These are phyloP conservation scores for Astrothelium subdiscretum DNA, from an alignment of 495 filamentous ascomycete species.

Conservation along the genomic window DNA sequence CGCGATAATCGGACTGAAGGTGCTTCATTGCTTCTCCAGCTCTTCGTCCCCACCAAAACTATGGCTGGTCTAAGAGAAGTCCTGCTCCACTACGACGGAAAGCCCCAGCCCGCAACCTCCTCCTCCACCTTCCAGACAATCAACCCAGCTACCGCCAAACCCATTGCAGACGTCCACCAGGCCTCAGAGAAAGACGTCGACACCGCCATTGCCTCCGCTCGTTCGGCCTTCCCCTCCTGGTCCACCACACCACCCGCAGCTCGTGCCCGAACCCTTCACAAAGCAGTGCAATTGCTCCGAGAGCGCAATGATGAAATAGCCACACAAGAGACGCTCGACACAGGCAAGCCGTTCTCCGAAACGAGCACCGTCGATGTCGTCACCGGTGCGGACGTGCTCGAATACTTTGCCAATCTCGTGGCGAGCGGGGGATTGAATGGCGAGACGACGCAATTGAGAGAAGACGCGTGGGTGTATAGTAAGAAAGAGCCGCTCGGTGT, in stretches of 20 bases:
- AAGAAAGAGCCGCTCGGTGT: constrained; percentile 65
- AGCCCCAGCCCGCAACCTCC: constrained; percentile 44
- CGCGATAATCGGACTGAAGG: no score
- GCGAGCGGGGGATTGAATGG: constrained; percentile 58
- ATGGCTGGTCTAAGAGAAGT: not conserved
- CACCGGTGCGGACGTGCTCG: constrained; percentile 64
- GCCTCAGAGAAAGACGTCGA: constrained; percentile 55
- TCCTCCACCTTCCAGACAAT: constrained; percentile 52
- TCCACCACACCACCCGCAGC: constrained; percentile 50
- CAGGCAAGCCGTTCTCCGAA: constrained; percentile 63
- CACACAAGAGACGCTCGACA: constrained; percentile 56
- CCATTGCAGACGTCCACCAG: constrained; percentile 50
- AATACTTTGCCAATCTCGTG: constrained; percentile 65
- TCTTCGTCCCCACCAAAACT: not conserved
- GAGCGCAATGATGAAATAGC: constrained; percentile 61
- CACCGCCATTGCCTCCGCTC: constrained; percentile 49
- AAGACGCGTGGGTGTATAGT: constrained; percentile 64
- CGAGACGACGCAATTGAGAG: constrained; percentile 53
- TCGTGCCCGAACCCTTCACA: constrained; percentile 59
- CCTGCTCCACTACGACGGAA: constrained; percentile 55
- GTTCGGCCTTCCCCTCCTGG: constrained; percentile 54
- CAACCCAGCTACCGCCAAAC: constrained; percentile 54
- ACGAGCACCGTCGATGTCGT: constrained; percentile 64
- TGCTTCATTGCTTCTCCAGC: no score
- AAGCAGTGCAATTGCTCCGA: constrained; percentile 53